Percentiles rank a stretch among this genome's conserved stretches.
Evolutionary conservation across 108 stramenopile species (phyloP).

Genomic region (Nitzschia sp.): DNA sequence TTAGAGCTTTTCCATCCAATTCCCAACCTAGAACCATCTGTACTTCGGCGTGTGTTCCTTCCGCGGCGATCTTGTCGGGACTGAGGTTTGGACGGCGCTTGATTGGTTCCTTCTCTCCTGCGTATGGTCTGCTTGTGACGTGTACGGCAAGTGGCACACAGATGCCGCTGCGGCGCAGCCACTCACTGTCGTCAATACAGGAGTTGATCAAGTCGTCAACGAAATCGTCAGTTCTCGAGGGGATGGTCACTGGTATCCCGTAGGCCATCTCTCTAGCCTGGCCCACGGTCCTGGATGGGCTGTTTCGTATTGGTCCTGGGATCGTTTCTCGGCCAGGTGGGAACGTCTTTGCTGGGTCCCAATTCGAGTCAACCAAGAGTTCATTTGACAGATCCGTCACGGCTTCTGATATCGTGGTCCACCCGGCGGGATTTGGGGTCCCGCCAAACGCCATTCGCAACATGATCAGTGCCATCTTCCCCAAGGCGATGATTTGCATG

Average conservation of each 20-base stretch:
- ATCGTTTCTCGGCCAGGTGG: too few species aligned
- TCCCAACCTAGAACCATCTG: background rate
- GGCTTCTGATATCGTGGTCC: background rate
- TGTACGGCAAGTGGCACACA: background rate
- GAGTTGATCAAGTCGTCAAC: background rate
- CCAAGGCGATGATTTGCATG: background rate
- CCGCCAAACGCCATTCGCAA: background rate
- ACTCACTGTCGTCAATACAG: background rate
- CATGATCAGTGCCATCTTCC: background rate
- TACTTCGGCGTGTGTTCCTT: background rate
- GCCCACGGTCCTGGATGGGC: too few species aligned
- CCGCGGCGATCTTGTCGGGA: background rate
- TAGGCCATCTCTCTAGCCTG: too few species aligned
- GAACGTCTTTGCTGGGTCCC: too few species aligned
- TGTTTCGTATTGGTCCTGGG: too few species aligned
- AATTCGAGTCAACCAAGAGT: too few species aligned
- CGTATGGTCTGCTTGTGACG: background rate
- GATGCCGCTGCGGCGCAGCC: background rate
- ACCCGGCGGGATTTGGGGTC: background rate
- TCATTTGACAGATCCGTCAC: background rate
- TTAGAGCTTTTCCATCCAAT: background rate
- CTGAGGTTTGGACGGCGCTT: background rate
- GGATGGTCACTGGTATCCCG: too few species aligned
- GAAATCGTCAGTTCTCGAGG: background rate
- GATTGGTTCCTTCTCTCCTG: background rate